phyloP scores from a whole-genome alignment of 2,329 filamentous ascomycete species.

The Septoria petroselini region DNA sequence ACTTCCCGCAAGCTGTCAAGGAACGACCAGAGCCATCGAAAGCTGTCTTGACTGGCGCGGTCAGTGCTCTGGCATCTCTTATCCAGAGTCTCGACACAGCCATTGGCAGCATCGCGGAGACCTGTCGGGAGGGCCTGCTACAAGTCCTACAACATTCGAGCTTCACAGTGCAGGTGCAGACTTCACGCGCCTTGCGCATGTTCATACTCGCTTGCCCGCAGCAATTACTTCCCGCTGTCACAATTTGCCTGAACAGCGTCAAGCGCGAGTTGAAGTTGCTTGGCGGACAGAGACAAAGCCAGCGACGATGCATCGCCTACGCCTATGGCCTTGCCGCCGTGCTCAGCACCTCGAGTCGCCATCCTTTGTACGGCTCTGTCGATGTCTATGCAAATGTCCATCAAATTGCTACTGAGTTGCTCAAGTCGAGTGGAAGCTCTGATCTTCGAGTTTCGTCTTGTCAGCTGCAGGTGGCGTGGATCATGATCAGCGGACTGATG shows the following conservation, averaged over 20 bases:
- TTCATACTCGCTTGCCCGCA: conserved; percentile 90
- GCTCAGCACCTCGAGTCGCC: conserved; percentile 80
- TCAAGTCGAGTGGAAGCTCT: conserved; percentile 88
- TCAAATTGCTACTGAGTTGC: conserved; percentile 82
- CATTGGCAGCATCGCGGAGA: conserved; percentile 72
- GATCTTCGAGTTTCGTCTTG: conserved; percentile 88
- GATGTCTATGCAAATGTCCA: conserved; percentile 92
- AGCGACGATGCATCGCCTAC: conserved; percentile 81
- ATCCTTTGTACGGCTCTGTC: conserved; percentile 89
- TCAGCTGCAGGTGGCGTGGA: conserved; percentile 97
- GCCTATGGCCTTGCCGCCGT: conserved; percentile 88
- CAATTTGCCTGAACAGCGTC: conserved; percentile 94
- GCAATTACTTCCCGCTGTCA: conserved; percentile 84
- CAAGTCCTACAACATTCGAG: conserved; percentile 92
- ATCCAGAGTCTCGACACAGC: conserved; percentile 80
- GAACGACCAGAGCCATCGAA: conserved; percentile 88
- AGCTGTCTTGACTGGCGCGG: conserved; percentile 71
- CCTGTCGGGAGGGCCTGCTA: conserved; percentile 79
- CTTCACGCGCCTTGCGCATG: conserved; percentile 77
- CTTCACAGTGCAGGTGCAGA: conserved; percentile 91
- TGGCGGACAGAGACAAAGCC: conserved; percentile 69
- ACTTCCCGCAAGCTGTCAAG: conserved; percentile 85
- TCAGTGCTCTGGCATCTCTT: conserved; percentile 76
- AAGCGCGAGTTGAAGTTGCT: conserved; percentile 80
- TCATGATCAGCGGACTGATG: conserved; percentile 93